These are phyloP conservation scores for Suhomyces chickasaworum DNA, from an alignment of 1,139 yeast genomes.

Conservation along the genomic window DNA sequence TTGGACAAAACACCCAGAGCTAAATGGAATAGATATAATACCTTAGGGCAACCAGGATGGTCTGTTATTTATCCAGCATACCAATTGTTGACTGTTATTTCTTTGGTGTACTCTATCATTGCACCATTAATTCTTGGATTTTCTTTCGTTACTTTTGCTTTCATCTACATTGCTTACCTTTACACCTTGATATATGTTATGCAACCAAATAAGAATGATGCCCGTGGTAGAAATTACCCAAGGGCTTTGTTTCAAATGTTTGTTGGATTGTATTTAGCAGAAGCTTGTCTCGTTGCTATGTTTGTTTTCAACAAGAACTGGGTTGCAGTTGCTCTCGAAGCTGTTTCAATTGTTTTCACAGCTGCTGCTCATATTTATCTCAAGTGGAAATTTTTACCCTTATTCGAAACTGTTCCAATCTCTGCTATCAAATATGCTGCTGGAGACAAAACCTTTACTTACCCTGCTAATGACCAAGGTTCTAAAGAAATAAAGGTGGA, in stretches of 20 bases:
- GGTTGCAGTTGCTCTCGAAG: constrained; percentile 72
- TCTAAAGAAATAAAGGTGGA: constrained; percentile 53
- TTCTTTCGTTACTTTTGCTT: constrained; percentile 45
- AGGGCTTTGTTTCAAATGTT: constrained; percentile 66
- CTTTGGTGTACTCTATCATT: constrained; percentile 43
- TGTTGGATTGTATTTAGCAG: constrained; percentile 66
- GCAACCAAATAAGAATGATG: constrained; percentile 54
- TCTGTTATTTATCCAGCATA: constrained; percentile 43
- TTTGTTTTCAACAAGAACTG: constrained; percentile 71
- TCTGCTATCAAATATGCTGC: constrained; percentile 65
- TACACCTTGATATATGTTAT: constrained; percentile 57
- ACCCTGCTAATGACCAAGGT: constrained; percentile 67
- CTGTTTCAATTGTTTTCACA: constrained; percentile 51
- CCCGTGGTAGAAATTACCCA: constrained; percentile 68
- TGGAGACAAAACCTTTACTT: constrained; percentile 50
- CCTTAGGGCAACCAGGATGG: constrained; percentile 47
- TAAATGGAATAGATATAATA: constrained; percentile 48
- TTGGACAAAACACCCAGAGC: constrained; percentile 47
- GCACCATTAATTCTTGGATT: constrained; percentile 53
- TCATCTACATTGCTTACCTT: constrained; percentile 62
- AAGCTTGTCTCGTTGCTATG: constrained; percentile 64
- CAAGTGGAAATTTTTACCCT: constrained; percentile 59
- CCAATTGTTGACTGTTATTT: constrained; percentile 42
- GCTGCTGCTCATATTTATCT: constrained; percentile 57
- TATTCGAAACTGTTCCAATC: constrained; percentile 71